A percentile compares a stretch with the other conserved stretches of the same genome.
Evolutionary conservation across 257 asterid genomes (phyloP).

Genomic region (Craterostigma plantagineum): DNA sequence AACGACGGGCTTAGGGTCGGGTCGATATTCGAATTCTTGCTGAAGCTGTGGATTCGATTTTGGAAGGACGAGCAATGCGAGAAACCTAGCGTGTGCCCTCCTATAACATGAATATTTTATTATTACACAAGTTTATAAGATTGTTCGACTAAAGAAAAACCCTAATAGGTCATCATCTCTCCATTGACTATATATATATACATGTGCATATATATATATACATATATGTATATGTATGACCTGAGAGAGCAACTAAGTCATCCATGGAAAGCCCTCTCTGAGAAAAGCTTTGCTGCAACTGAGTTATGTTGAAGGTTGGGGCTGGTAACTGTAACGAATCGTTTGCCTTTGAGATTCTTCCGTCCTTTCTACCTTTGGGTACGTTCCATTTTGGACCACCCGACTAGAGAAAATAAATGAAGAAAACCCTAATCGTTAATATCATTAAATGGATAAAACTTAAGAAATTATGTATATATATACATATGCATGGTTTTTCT

Average conservation of each 20-base stretch:
- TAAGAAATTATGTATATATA: too few relatives aligned
- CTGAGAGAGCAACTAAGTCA: slow-evolving; percentile 76
- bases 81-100: neutral
- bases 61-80: slow-evolving; percentile 1
- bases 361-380: slow-evolving; percentile 72
- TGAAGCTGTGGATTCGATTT: neutral
- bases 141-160: too few relatives aligned
- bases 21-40: neutral
- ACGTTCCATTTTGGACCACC: slow-evolving; percentile 80
- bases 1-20: neutral
- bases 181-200: too few relatives aligned
- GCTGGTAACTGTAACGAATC: slow-evolving; percentile 49
- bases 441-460: too few relatives aligned
- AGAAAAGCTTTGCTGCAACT: slow-evolving; percentile 52
- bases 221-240: too few relatives aligned
- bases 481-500: neutral
- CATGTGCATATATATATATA: too few relatives aligned
- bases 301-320: slow-evolving; percentile 63
- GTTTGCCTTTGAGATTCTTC: slow-evolving; percentile 45
- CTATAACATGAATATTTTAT: neutral
- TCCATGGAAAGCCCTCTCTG: slow-evolving; percentile 61
- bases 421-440: too few relatives aligned
- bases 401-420: slow-evolving; percentile 25
- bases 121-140: too few relatives aligned
- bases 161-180: too few relatives aligned